Base-by-base conservation (phyloP, 2,329 filamentous ascomycete species). In the Epichloe brachyelytri region DNA sequence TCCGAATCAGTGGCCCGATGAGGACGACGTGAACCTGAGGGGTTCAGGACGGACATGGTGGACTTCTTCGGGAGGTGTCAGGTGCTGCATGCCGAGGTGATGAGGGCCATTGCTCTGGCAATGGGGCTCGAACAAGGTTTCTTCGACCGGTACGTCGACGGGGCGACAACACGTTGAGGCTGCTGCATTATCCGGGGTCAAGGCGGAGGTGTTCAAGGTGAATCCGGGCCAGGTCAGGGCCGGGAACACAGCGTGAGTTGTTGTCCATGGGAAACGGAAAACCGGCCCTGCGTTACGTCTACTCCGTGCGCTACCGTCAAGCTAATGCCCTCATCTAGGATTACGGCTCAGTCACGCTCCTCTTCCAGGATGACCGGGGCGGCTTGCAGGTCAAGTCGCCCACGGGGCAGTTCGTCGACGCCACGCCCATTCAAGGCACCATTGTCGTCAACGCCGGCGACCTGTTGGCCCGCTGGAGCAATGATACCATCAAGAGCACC, bases 401-500 rank as follows among this genome's bases (percentile, higher is more conserved):
- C 0, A 83, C 78, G 40, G 87, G 86, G 2, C 79, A 76, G 0
- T 95, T 90, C 60, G 81, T 95, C 39, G 80, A 95, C 61, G 90
- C 87, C 1, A 88, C 79, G 6, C 89, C 90, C 0, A 91, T 95
- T 53, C 74, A 81, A 37, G 83, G 82, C 50, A 89, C 88, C 0
- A 84, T 93, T 40, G 87, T 96, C 11, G 79, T 95, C 56, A 96
- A 96, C 61, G 89, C 89, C 0, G 90, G 89, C 1, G 90, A 96
- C 63, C 65, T 96, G 58, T 71, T 96, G 47, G 84, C 87, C 1
- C 75, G 89, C 49, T 95, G 89, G 90, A 88, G 85, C 56, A 96
- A 96, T 62, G 88, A 94, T 61, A 85, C 79, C 4, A 95, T 96
- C 69, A 89, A 86, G 70, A 91, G 86, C 63, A 96, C 90, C 4